Evolutionary conservation across 106 monocot genomes (phyloP).

Genomic region (Dendrobium chrysotoxum): DNA sequence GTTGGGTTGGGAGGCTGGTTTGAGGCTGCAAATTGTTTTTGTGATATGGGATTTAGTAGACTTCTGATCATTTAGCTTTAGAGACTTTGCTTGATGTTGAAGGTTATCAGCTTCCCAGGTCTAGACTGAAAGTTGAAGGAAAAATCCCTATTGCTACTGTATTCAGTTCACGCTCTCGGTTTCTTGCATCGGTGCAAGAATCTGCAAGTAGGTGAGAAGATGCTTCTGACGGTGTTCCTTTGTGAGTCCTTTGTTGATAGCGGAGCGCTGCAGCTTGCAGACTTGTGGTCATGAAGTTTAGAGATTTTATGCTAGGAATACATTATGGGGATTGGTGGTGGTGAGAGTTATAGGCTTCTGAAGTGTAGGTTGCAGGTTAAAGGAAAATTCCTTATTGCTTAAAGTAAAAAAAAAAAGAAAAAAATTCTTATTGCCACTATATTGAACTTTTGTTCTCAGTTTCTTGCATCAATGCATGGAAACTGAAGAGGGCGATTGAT

Average conservation of each 20-base stretch:
- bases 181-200: too few species aligned
- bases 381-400: background rate
- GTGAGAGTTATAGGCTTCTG: background rate
- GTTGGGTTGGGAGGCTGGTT: background rate
- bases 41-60: too few species aligned
- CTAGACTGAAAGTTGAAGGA: too few species aligned
- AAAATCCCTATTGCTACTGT: too few species aligned
- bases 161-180: too few species aligned
- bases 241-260: background rate
- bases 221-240: background rate
- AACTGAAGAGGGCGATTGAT: background rate
- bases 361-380: background rate
- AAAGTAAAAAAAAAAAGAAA: too few species aligned
- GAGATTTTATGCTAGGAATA: background rate
- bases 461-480: background rate
- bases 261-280: background rate
- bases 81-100: too few species aligned
- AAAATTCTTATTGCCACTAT: background rate
- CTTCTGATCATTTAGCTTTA: too few species aligned
- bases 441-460: background rate
- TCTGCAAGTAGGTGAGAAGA: background rate
- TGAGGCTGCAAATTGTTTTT: too few species aligned
- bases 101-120: too few species aligned
- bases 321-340: background rate
- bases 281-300: background rate